Evolutionary conservation across 2,329 filamentous ascomycete genomes (phyloP).

Genomic region (Pyrenophora tritici-repentis): DNA sequence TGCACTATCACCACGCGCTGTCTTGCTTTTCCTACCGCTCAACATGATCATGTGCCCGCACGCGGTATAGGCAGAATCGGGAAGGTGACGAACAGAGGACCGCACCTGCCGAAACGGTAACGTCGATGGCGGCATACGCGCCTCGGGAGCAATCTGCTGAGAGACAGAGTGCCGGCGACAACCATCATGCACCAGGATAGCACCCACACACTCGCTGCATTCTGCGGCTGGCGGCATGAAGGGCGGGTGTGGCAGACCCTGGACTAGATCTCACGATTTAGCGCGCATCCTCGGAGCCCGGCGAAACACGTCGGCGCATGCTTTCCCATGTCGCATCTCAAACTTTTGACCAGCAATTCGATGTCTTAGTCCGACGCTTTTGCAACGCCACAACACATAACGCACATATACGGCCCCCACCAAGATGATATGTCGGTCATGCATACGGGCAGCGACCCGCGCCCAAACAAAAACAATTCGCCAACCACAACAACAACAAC

Average conservation of each 20-base stretch:
- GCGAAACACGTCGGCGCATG: constrained; percentile 16
- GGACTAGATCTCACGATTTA: neutral
- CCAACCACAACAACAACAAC: constrained; percentile 2
- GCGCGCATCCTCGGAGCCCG: constrained; percentile 9
- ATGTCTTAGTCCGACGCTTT: constrained; percentile 3
- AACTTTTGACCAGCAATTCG: constrained; percentile 19
- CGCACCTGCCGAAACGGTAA: constrained; percentile 1
- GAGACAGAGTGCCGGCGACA: neutral
- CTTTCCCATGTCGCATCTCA: constrained; percentile 14
- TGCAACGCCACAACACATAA: neutral
- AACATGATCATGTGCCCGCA: too few species aligned
- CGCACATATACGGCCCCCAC: neutral
- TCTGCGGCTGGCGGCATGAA: neutral
- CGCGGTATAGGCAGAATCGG: neutral
- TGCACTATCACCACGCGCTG: neutral
- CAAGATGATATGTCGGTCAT: constrained; percentile 49
- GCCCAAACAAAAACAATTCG: constrained; percentile 11
- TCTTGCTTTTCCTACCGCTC: neutral
- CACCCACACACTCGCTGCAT: too few species aligned
- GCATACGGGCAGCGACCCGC: constrained; percentile 43
- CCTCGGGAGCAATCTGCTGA: neutral
- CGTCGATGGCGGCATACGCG: neutral
- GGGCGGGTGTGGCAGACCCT: neutral
- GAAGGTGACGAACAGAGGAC: neutral
- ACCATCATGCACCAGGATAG: neutral